Conservation (phyloP, 2,329 filamentous ascomycete species). For the Fusarium ambrosium region DNA sequence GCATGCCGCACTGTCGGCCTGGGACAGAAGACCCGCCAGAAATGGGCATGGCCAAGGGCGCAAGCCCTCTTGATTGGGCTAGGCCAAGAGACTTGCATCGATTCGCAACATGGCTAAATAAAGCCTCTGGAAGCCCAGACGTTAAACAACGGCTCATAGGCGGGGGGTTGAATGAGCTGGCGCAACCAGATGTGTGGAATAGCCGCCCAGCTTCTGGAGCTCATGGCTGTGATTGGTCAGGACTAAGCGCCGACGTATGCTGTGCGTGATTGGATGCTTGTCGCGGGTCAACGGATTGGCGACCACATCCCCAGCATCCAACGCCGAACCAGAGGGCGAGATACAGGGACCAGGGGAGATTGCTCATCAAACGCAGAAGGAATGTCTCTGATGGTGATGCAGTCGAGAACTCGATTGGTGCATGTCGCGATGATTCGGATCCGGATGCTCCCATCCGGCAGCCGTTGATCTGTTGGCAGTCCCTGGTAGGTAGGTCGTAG, state of each 20-base stretch:
- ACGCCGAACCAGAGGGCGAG: slow-evolving; percentile 19
- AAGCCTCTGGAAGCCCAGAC: slow-evolving; percentile 37
- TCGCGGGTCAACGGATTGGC: slow-evolving; percentile 45
- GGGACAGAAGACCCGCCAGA: slow-evolving; percentile 27
- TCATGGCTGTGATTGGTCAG: slow-evolving; percentile 47
- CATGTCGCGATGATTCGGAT: slow-evolving; percentile 23
- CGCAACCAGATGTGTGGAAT: slow-evolving; percentile 51
- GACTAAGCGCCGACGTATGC: slow-evolving; percentile 46
- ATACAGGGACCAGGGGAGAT: slow-evolving; percentile 36
- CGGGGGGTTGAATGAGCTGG: slow-evolving; percentile 43
- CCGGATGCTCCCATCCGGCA: slow-evolving; percentile 28
- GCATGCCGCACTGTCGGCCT: slow-evolving; percentile 15
- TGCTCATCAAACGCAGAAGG: slow-evolving; percentile 16
- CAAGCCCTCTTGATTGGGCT: slow-evolving; percentile 44
- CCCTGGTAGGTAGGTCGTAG: slow-evolving; percentile 13
- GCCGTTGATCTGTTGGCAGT: slow-evolving; percentile 16
- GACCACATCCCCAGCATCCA: slow-evolving; percentile 42
- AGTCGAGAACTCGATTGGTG: slow-evolving; percentile 28
- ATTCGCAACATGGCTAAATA: slow-evolving; percentile 47
- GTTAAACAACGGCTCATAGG: slow-evolving; percentile 43
- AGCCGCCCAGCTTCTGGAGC: slow-evolving; percentile 52
- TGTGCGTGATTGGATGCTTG: slow-evolving; percentile 47
- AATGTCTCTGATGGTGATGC: slow-evolving; percentile 30
- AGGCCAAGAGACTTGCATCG: slow-evolving; percentile 29
- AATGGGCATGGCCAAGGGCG: slow-evolving; percentile 36